phyloP scores from a whole-genome alignment of 2,329 filamentous ascomycete genomes.

The Ascosphaera apis region DNA sequence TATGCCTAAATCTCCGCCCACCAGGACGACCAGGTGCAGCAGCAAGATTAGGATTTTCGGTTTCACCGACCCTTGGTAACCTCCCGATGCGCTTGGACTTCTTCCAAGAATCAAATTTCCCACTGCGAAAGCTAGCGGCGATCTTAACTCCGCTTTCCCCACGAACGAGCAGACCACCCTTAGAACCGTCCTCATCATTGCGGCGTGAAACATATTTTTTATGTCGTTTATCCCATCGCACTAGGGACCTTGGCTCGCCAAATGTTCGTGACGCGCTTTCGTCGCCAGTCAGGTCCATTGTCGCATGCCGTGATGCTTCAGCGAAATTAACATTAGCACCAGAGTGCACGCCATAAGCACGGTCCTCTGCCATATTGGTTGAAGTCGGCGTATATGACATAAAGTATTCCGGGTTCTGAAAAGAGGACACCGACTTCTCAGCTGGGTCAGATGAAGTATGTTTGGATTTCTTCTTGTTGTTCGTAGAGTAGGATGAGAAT shows the following conservation, averaged over 20 bases:
- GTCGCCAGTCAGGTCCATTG: slow-evolving; percentile 86
- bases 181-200: slow-evolving; percentile 87
- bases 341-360: slow-evolving; percentile 79
- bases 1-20: slow-evolving; percentile 53
- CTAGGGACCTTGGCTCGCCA: slow-evolving; percentile 48
- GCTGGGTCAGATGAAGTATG: slow-evolving; percentile 17
- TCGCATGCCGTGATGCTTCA: slow-evolving; percentile 60
- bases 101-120: slow-evolving; percentile 82
- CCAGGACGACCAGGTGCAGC: slow-evolving; percentile 8
- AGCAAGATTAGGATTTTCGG: slow-evolving; percentile 30
- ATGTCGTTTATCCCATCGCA: slow-evolving; percentile 93
- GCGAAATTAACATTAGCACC: slow-evolving; percentile 59
- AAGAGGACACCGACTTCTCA: slow-evolving; percentile 23
- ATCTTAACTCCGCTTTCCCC: slow-evolving; percentile 94
- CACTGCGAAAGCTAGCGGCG: slow-evolving; percentile 75
- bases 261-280: slow-evolving; percentile 53
- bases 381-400: slow-evolving; percentile 84
- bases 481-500: slow-evolving; percentile 33
- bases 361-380: slow-evolving; percentile 64
- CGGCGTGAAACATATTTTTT: slow-evolving; percentile 82
- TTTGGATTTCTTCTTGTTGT: slow-evolving; percentile 27
- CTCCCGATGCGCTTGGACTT: slow-evolving; percentile 60
- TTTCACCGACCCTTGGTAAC: slow-evolving; percentile 62
- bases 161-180: slow-evolving; percentile 50
- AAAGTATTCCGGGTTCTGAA: slow-evolving; percentile 73